A percentile compares a stretch with the other conserved stretches of the same genome.
phyloP scores from a whole-genome alignment of 1,139 yeast species.

The Blastobotrys indianensis region DNA sequence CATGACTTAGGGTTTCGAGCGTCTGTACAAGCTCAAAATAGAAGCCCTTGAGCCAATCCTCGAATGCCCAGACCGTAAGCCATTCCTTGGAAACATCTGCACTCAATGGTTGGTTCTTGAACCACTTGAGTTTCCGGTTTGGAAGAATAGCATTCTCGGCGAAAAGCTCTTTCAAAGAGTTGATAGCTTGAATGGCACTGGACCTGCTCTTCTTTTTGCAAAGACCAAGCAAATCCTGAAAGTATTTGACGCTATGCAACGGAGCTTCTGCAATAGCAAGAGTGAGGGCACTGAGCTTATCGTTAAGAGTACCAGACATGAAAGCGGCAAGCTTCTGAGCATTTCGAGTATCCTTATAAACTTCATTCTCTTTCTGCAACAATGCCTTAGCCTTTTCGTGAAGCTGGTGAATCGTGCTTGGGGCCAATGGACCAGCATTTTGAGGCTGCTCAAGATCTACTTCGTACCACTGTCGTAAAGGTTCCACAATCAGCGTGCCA shows the following conservation, averaged over 20 bases:
- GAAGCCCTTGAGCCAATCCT: conserved; percentile 74
- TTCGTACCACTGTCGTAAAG: conserved; percentile 74
- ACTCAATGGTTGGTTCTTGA: conserved; percentile 68
- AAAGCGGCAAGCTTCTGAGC: conserved; percentile 73
- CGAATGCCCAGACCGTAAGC: conserved; percentile 75
- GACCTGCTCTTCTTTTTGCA: conserved; percentile 92
- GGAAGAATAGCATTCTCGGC: conserved; percentile 61
- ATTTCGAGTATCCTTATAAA: conserved; percentile 39
- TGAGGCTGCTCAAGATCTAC: conserved; percentile 40
- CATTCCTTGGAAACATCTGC: conserved; percentile 38
- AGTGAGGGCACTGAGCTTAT: conserved; percentile 92
- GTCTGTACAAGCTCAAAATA: conserved; percentile 67
- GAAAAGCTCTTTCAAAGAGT: conserved; percentile 83
- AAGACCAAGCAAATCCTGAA: conserved; percentile 68
- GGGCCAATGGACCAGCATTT: conserved; percentile 13
- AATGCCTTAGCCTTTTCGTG: conserved; percentile 61
- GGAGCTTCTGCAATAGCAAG: conserved; percentile 94
- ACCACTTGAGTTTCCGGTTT: conserved; percentile 72
- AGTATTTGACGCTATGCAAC: conserved; percentile 75
- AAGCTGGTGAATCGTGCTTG: conserved; percentile 41
- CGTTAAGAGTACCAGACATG: conserved; percentile 91
- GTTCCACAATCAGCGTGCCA: conserved; percentile 53
- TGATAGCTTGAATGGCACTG: conserved; percentile 85
- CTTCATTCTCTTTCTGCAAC: conserved; percentile 64
- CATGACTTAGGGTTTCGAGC: conserved; percentile 74